phyloP scores from a whole-genome alignment of 345 rosid genomes.

The Clausena lansium region DNA sequence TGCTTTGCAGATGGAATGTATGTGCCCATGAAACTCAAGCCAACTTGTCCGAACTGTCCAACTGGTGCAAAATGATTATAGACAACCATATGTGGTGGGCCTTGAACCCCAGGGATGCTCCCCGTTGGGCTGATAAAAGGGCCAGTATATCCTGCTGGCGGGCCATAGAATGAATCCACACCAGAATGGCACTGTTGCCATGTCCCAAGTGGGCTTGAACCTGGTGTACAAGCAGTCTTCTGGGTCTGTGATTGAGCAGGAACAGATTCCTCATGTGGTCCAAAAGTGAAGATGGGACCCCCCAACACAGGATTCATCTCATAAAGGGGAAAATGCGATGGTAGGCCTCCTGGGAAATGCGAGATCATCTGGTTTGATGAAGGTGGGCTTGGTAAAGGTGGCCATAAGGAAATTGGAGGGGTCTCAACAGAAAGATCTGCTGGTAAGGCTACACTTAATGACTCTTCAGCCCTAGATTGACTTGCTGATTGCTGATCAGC shows the following conservation, averaged over 20 bases:
- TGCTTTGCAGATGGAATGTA: slow-evolving; percentile 90
- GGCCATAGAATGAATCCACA: slow-evolving; percentile 90
- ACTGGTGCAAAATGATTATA: slow-evolving; percentile 98
- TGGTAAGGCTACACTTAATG: slow-evolving; percentile 85
- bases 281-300: slow-evolving; percentile 83
- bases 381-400: slow-evolving; percentile 72
- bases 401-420: slow-evolving; percentile 84
- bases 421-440: slow-evolving; percentile 96
- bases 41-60: slow-evolving; percentile 94
- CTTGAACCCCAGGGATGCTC: slow-evolving; percentile 84
- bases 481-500: slow-evolving; percentile 48
- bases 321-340: slow-evolving; percentile 81
- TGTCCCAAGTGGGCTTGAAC: slow-evolving; percentile 61
- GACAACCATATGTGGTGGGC: slow-evolving; percentile 93
- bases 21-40: slow-evolving; percentile 94
- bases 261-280: slow-evolving; percentile 78
- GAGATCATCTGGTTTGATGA: slow-evolving; percentile 74
- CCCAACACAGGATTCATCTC: slow-evolving; percentile 93
- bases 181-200: slow-evolving; percentile 88
- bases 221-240: slow-evolving; percentile 58
- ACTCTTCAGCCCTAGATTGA: slow-evolving; percentile 77
- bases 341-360: slow-evolving; percentile 78
- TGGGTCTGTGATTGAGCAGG: slow-evolving; percentile 70
- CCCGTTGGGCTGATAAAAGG: slow-evolving; percentile 91
- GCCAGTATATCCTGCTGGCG: slow-evolving; percentile 81